Evolutionary conservation across 345 rosid species (phyloP).

Genomic region (Lumnitzera littorea): DNA sequence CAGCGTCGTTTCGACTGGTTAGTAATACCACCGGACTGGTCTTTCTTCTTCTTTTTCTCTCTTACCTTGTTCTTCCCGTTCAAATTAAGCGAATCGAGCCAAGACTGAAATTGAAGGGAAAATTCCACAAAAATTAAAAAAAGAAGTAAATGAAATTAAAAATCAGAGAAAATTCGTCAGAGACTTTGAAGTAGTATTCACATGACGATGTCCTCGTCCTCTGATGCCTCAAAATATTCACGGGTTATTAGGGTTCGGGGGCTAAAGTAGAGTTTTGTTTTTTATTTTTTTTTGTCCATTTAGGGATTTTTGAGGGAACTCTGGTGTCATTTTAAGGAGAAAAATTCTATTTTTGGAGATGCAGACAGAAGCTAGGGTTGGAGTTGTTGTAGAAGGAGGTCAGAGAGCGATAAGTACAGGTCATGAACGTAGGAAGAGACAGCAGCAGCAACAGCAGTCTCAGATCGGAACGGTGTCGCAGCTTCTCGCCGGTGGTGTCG

Average conservation of each 20-base stretch:
- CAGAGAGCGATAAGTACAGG: slow-evolving; percentile 44
- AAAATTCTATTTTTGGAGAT: slow-evolving; percentile 23
- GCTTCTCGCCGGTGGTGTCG: slow-evolving; percentile 87
- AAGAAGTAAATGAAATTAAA: not conserved
- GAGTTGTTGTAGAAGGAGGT: slow-evolving; percentile 51
- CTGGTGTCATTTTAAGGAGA: not conserved
- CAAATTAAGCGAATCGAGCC: not conserved
- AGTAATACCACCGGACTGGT: not conserved
- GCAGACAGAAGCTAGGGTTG: slow-evolving; percentile 85
- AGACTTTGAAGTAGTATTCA: not conserved
- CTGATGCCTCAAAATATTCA: no score
- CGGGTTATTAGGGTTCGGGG: no score
- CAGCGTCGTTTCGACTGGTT: not conserved
- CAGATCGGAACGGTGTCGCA: slow-evolving; percentile 73
- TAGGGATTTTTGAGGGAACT: not conserved
- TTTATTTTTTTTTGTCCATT: no score
- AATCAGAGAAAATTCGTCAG: not conserved
- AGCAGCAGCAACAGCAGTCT: slow-evolving; percentile 42
- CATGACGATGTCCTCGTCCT: no score
- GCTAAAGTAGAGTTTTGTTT: no score
- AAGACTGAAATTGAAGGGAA: not conserved
- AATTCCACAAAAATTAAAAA: not conserved
- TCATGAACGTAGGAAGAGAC: slow-evolving; percentile 24
- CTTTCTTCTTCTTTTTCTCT: no score
- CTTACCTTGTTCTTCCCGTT: not conserved